Evolutionary conservation across 2,329 filamentous ascomycete genomes (phyloP), one percentile per base, ranked within the genome.

Genomic region (Dendrostoma leiphaemia): DNA sequence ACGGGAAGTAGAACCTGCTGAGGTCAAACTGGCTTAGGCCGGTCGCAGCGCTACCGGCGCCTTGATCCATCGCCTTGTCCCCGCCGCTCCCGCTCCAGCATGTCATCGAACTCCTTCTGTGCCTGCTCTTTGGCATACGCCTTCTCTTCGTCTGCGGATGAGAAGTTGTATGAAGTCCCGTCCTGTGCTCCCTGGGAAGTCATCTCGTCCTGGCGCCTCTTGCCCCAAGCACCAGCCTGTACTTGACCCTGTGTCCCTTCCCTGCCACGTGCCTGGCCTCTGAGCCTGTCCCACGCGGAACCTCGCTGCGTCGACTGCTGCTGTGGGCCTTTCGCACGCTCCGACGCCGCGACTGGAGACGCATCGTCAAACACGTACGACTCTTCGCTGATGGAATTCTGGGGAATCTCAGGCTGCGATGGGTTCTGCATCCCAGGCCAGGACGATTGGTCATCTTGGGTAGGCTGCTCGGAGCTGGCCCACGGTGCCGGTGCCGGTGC

Each of bases 61-160:
- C 23, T 9, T 21, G 51, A 53, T 24, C 28, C 28, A 7, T 41
- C 21, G 4, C 35, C 21, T n/a, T 38, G 31, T 13, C 52, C 57
- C n/a, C 51, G 54, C 9, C 57, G 54, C 34, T 81, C 78, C 13
- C 69, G 66, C 38, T 81, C 77, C 3, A 81, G 53, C 54, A 80
- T 66, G 19, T 57, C 67, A 55, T 81, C 78, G 59, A 81, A 81
- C 28, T 81, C 76, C 54, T 67, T 71, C 54, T 81, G 78, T 6
- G 78, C 77, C 58, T 76, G 70, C 8, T 70, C 69, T 62, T 73
- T 78, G 40, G 69, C 70, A 15, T 66, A 62, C 3, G 61, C 59
- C 53, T 63, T 70, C 21, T 75, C 71, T 51, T 71, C 69, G 8
- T 75, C 74, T 2, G 64, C 56, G 3, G 60, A 58, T 3, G 68